Percentiles rank a stretch among this genome's conserved stretches.
Conservation (phyloP, 192 early-diverging fungal genomes). For the Dissophora ornata region DNA sequence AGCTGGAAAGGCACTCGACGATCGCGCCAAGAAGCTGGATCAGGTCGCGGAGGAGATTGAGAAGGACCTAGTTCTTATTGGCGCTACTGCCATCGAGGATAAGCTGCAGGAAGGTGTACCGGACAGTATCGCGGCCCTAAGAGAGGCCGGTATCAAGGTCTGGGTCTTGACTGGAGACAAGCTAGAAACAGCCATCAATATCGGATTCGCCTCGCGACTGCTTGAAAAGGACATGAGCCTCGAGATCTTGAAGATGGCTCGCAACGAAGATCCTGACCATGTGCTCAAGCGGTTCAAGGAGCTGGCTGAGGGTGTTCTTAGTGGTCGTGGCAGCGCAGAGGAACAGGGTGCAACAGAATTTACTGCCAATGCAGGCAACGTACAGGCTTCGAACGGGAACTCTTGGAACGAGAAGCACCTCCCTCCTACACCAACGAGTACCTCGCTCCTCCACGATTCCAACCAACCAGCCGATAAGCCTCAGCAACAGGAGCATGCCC, state of each 20-base stretch:
- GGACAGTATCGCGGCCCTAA: slow-evolving; percentile 84
- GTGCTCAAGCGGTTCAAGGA: slow-evolving; percentile 45
- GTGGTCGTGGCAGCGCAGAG: slow-evolving; percentile 13
- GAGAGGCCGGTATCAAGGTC: slow-evolving; percentile 91
- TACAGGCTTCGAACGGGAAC: too few relatives aligned
- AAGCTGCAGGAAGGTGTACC: slow-evolving; percentile 97
- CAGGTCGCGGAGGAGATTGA: slow-evolving; percentile 84
- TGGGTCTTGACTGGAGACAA: slow-evolving; percentile 99
- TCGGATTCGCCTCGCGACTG: slow-evolving; percentile 89
- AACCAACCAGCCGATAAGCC: background rate
- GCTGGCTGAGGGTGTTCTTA: slow-evolving; percentile 34
- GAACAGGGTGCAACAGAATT: slow-evolving; percentile 2
- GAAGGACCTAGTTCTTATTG: slow-evolving; percentile 80
- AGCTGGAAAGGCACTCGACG: slow-evolving; percentile 74
- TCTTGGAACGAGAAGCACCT: slow-evolving; percentile 36
- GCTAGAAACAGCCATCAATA: slow-evolving; percentile 98
- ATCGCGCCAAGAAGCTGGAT: slow-evolving; percentile 81
- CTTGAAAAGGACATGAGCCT: slow-evolving; percentile 77
- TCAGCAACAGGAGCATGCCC: slow-evolving; percentile 60
- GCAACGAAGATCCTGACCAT: slow-evolving; percentile 19
- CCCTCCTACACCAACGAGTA: slow-evolving; percentile 14
- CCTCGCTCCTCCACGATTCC: slow-evolving; percentile 9
- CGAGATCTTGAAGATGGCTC: slow-evolving; percentile 64
- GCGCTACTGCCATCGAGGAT: slow-evolving; percentile 97
- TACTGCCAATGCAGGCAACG: background rate